A percentile compares a stretch with the other conserved stretches of the same genome.
These are phyloP conservation scores for Austropuccinia psidii DNA, from an alignment of 1,284 basidiomycete species.

Conservation along the genomic window DNA sequence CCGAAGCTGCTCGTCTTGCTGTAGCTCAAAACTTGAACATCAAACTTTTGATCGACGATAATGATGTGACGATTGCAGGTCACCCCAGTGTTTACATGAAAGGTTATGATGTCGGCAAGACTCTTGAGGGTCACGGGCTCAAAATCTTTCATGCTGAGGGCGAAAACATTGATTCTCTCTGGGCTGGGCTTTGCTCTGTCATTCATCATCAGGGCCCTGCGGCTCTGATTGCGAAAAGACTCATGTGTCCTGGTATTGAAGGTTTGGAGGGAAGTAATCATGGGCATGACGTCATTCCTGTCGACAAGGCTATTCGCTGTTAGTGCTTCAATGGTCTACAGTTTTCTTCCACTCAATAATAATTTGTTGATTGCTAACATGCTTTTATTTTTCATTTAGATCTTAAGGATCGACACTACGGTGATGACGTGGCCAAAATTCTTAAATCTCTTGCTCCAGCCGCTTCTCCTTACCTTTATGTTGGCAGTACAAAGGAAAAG, in stretches of 20 bases:
- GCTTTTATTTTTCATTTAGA: conserved; percentile 67
- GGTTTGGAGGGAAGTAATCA: conserved; percentile 68
- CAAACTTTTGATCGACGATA: conserved; percentile 76
- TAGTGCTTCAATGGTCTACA: too few species aligned
- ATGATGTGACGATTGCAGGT: conserved; percentile 70
- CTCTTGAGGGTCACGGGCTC: conserved; percentile 68
- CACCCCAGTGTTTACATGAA: conserved; percentile 74
- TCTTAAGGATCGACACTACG: conserved; percentile 60
- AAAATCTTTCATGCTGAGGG: conserved; percentile 64
- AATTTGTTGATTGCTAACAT: conserved; percentile 47
- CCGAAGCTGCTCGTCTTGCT: conserved; percentile 73
- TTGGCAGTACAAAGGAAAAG: conserved; percentile 62
- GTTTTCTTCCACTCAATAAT: background rate
- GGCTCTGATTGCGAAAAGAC: conserved; percentile 65
- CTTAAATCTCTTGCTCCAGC: conserved; percentile 61
- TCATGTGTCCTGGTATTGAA: conserved; percentile 69
- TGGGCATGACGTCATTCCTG: conserved; percentile 60
- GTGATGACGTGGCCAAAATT: conserved; percentile 55
- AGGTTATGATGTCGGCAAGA: conserved; percentile 63
- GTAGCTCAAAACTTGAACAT: conserved; percentile 71
- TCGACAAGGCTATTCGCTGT: conserved; percentile 32
- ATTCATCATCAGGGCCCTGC: conserved; percentile 63
- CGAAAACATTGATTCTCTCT: conserved; percentile 68
- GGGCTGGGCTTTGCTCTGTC: conserved; percentile 57
- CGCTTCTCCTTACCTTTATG: conserved; percentile 56